Base-by-base conservation (phyloP, 2,329 filamentous ascomycete species). In the Monosporascus sp. region DNA sequence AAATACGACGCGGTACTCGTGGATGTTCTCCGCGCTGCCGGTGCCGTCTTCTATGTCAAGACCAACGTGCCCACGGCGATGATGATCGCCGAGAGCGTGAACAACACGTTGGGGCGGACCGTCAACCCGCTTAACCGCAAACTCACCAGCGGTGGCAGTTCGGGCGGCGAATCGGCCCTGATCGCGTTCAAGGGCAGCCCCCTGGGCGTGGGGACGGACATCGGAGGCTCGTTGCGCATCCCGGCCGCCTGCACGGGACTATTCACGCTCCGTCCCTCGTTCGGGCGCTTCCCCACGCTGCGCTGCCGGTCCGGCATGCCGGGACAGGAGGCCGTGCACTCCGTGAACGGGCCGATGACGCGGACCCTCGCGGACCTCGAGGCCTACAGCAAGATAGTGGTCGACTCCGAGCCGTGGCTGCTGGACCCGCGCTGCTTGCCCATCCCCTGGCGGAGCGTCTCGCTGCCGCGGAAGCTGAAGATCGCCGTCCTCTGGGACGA, bases 41-140 rank as follows among this genome's bases (percentile, higher is more conserved):
- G 81, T 5, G 80, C 79, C 11, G 72, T 84, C 28, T 73, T 80
- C 57, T 82, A 80, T 61, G 77, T 79, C 57, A 82, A 82, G 69
- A 82, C 80, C 0, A 81, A 78, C 57, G 74, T 81, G 4, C 78
- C 80, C 0, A 85, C 82, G 1, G 82, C 82, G 14, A 84, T 87
- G 77, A 87, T 88, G 84, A 85, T 86, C 50, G 78, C 82, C 14
- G 85, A 88, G 64, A 80, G 76, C 1, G 80, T 85, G 17, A 88
- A 87, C 68, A 85, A 86, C 59, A 74, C 81, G 2, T 82, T 84
- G 60, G 86, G 85, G 8, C 75, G 82, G 14, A 86, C 82, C 0
- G 65, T 82, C 22, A 87, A 86, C 63, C 86, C 86, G 0, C 69
- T 71, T 7, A 86, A 86, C 62, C 76, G 81, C 24, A 69, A 69